Evolutionary conservation across 495 filamentous ascomycete genomes (phyloP).

Genomic region (Penicillium paradoxum): DNA sequence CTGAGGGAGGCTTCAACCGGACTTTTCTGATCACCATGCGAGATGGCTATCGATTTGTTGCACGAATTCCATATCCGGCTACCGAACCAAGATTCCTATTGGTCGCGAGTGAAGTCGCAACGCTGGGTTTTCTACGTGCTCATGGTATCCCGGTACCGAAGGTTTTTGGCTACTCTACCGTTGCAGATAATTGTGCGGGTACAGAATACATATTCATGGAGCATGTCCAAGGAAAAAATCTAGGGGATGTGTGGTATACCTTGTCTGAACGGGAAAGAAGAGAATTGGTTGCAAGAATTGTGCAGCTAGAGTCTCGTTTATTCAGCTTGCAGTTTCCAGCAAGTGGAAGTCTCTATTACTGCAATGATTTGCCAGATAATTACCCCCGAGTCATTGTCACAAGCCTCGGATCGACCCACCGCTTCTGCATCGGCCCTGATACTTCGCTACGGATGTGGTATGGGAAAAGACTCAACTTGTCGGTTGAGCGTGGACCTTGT

Average conservation of each 20-base stretch:
- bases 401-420: background rate
- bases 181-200: background rate
- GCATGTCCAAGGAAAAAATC: background rate
- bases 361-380: background rate
- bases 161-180: background rate
- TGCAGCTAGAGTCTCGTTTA: background rate
- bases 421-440: background rate
- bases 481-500: no score
- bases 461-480: no score
- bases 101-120: constrained; percentile 34
- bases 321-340: background rate
- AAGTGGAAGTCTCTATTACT: background rate
- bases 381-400: background rate
- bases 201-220: background rate
- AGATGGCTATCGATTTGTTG: constrained; percentile 23
- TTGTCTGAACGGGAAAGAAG: background rate
- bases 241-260: constrained; percentile 17
- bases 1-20: constrained; percentile 32
- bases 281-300: background rate
- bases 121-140: constrained; percentile 24
- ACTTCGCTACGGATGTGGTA: background rate
- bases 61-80: constrained; percentile 10
- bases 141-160: constrained; percentile 24
- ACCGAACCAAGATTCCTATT: constrained; percentile 2
- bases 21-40: constrained; percentile 21